phyloP scores from a whole-genome alignment of 805 yeast genomes.

The Saccharomycopsis schoenii region DNA sequence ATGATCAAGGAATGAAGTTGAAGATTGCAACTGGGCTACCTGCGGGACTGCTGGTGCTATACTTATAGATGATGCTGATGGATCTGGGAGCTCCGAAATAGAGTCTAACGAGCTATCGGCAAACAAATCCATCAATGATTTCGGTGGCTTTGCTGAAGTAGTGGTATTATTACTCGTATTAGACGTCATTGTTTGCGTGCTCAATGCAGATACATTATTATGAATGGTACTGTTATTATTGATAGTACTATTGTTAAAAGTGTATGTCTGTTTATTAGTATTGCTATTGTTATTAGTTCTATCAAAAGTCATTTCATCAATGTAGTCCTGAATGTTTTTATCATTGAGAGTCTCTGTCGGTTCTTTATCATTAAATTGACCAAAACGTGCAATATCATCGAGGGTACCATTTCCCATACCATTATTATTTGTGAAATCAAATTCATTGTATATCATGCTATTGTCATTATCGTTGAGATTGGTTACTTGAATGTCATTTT shows the following conservation, averaged over 20 bases:
- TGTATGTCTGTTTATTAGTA: conserved; percentile 6
- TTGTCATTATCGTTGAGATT: not conserved
- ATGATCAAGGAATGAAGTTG: conserved; percentile 2
- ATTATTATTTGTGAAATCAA: not conserved
- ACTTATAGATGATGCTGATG: conserved; percentile 11
- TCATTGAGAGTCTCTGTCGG: conserved; percentile 10
- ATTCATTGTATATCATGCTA: not conserved
- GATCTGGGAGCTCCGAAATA: conserved; percentile 18
- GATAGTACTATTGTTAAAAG: conserved; percentile 19
- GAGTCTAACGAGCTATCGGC: conserved; percentile 36
- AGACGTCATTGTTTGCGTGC: conserved; percentile 16
- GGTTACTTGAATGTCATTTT: conserved; percentile 45
- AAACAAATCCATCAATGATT: conserved; percentile 60
- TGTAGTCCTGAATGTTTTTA: not conserved
- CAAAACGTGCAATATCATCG: not conserved
- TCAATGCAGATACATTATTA: not conserved
- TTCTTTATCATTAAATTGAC: conserved; percentile 14
- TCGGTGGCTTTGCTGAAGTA: conserved; percentile 49
- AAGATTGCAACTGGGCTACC: not conserved
- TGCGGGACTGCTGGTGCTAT: conserved; percentile 14
- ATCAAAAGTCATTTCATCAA: conserved; percentile 15
- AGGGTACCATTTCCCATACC: not conserved
- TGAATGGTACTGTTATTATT: conserved; percentile 4
- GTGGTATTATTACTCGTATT: conserved; percentile 19
- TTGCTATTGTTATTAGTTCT: conserved; percentile 27